Percentiles rank a stretch among this genome's conserved stretches.
These are phyloP conservation scores for Heliosperma pusillum DNA, from an alignment of 148 eudicot genomes.

Conservation along the genomic window DNA sequence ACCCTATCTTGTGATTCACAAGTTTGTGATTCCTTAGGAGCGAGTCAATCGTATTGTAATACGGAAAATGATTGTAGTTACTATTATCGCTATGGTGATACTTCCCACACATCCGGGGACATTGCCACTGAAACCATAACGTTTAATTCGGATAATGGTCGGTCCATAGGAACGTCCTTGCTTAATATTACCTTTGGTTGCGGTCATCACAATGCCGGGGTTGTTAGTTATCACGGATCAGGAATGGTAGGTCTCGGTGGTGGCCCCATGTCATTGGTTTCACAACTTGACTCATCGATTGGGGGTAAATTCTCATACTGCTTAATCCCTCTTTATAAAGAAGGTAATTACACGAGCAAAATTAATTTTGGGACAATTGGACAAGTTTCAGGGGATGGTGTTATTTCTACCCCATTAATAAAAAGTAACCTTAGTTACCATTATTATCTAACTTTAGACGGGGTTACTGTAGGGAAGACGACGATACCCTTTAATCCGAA, in stretches of 20 bases:
- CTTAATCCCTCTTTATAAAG: constrained; percentile 14
- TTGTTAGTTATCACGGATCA: not conserved
- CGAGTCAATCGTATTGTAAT: not conserved
- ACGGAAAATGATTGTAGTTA: constrained; percentile 23
- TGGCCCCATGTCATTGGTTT: constrained; percentile 27
- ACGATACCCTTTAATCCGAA: constrained; percentile 4
- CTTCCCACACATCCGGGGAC: constrained; percentile 31
- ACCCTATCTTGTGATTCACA: constrained; percentile 15
- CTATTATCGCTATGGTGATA: constrained; percentile 24
- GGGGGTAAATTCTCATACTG: constrained; percentile 42
- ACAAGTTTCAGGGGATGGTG: constrained; percentile 32
- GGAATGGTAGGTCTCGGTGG: constrained; percentile 40
- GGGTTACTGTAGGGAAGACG: constrained; percentile 27
- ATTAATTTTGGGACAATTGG: constrained; percentile 51
- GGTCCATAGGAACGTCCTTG: not conserved
- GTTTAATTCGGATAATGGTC: not conserved
- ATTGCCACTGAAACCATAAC: constrained; percentile 34
- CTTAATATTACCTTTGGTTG: constrained; percentile 20
- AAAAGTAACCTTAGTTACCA: constrained; percentile 17
- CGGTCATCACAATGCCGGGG: constrained; percentile 29
- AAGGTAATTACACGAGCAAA: constrained; percentile 32
- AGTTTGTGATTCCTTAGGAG: not conserved
- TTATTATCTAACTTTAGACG: constrained; percentile 47
- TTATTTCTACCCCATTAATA: constrained; percentile 46
- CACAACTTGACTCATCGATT: constrained; percentile 22